Evolutionary conservation across 1,139 yeast species (phyloP), one percentile per base, ranked within the genome.

Genomic region (Magnusiomyces fungicola): DNA sequence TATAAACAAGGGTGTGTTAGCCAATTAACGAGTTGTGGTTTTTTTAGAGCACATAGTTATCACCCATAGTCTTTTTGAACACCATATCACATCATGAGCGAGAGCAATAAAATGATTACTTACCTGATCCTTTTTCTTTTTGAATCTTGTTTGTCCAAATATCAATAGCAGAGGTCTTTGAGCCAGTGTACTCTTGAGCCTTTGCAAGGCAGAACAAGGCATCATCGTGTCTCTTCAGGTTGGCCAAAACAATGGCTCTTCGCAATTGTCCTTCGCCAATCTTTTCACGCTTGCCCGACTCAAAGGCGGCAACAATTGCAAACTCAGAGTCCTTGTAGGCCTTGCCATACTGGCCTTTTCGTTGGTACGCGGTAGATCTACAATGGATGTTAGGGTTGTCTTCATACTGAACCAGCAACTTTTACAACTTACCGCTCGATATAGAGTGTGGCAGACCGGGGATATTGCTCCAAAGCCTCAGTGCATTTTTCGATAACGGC

Each of bases 201-300:
- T 82, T 78, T 62, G 87, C 92, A 64, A 89, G 89, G 30, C 75
- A 76, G 33, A 77, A 71, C 53, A 92, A 73, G 0, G 96, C 84
- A n/a, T 66, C 60, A 58, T 87, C 89, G 63, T 90, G 92, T 63
- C 88, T 86, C 16, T 69, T 59, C 1, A 87, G 81, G 66, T 90
- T 95, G 65, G 72, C 83, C 1, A 41, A 30, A 19, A 23, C 25
- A 30, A 41, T 41, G 58, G 66, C 86, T 49, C 81, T 68, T 39
- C 86, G 72, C 60, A 80, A 79, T 58, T 82, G 76, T 24, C 83
- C 79, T 29, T 73, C 68, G 0, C 79, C 84, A 38, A 82, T 70
- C n/a, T 74, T 75, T 3, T 69, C 68, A 52, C 81, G 68, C 49
- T 72, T 76, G 0, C 81, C 82, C 43, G 78, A 66, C 4, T 64